Evolutionary conservation across 768 basidiomycete species (phyloP), one percentile per base, ranked within the genome.

Genomic region (Pisolithus tinctorius): DNA sequence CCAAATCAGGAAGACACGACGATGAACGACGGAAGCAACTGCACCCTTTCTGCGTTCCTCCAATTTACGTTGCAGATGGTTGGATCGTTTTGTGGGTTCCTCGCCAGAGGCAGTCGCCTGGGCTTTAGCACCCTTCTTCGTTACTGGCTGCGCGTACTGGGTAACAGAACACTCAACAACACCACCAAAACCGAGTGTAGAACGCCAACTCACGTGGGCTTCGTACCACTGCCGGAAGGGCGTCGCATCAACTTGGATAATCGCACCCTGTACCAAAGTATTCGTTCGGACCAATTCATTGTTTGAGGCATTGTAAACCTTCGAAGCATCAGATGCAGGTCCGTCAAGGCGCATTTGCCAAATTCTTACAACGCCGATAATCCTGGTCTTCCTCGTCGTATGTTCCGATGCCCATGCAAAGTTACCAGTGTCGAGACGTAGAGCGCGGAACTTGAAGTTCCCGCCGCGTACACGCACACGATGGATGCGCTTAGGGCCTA

Each of bases 141-240:
- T 88, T 61, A 97, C 82, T 54, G 95, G 92, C 72, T 89, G 87
- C 58, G 88, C 95, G 69, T 98, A 99, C 93, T 96, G 61, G 26
- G 48, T 43, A 37, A 20, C 55, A 38, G 39, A 30, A 7, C 54
- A 23, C 9, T 13, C 43, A 54, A 4, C 56, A 48, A 26, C 38
- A 23, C 38, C n/a, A 7, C 30, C 25, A 52, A 48, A 11, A 44
- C 38, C 47, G 8, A 41, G 37, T 8, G 20, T 23, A 25, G 27
- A 25, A 47, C 16, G 27, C 8, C 13, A 34, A 84, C 93, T 62
- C 71, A 94, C 93, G 75, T 98, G 94, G 38, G 91, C 76, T 76
- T 99, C 96, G 69, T 97, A 99, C 94, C 94, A 98, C 77, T 97
- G 94, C 60, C 94, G 84, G 90, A 98, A 99, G 56, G 96, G 96